Evolutionary conservation across 2,329 filamentous ascomycete species (phyloP).

Genomic region (Achaetomium macrosporum): DNA sequence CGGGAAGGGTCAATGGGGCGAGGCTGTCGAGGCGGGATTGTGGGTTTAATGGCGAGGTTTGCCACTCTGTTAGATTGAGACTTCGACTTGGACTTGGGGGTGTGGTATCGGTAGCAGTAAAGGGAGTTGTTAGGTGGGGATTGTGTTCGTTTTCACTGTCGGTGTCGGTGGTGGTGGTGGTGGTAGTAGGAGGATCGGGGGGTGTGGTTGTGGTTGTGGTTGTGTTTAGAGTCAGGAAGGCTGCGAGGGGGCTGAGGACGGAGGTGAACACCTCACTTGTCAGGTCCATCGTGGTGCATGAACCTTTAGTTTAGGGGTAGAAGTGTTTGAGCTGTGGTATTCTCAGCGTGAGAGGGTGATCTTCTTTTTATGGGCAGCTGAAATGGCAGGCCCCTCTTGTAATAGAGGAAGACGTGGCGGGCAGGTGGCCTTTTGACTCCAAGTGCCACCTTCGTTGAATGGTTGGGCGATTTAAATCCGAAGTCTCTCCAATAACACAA

Average conservation of each 20-base stretch:
- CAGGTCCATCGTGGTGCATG: constrained; percentile 18
- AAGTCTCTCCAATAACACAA: too few species aligned
- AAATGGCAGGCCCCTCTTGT: too few species aligned
- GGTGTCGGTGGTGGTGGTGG: background rate
- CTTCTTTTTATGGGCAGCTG: too few species aligned
- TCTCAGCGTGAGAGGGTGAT: too few species aligned
- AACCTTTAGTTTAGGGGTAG: too few species aligned
- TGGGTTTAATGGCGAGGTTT: constrained; percentile 8
- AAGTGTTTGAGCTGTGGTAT: too few species aligned
- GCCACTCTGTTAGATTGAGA: constrained; percentile 4
- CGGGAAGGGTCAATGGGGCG: background rate
- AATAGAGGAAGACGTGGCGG: too few species aligned
- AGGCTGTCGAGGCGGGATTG: constrained; percentile 15
- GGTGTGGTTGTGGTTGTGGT: background rate
- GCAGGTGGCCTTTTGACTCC: too few species aligned
- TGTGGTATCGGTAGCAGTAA: background rate
- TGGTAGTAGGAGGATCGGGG: background rate
- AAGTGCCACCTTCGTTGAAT: too few species aligned
- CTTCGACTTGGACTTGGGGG: background rate
- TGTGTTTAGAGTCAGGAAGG: constrained; percentile 6
- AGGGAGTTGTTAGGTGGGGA: background rate
- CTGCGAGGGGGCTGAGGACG: constrained; percentile 21
- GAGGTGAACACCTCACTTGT: constrained; percentile 18
- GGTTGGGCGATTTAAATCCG: too few species aligned
- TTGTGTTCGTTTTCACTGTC: background rate